Evolutionary conservation across 1,284 basidiomycete species (phyloP).

Genomic region (Salmacisia buchloeana): DNA sequence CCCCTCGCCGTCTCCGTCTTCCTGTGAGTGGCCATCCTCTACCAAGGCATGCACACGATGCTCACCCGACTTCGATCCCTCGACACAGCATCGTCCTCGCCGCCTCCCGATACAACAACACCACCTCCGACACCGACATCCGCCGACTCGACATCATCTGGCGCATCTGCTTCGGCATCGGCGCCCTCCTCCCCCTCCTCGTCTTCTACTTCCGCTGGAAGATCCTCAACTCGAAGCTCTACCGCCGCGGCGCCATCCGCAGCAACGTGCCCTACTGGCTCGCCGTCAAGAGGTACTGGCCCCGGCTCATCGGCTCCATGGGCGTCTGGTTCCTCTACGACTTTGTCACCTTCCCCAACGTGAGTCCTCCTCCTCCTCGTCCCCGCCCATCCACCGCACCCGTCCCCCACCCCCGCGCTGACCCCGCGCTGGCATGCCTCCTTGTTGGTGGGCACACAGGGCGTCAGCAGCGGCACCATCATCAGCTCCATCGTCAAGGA

Average conservation of each 20-base stretch:
- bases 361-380: too few relatives aligned
- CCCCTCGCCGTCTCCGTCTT: conserved; percentile 67
- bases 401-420: too few relatives aligned
- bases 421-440: too few relatives aligned
- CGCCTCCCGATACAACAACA: conserved; percentile 46
- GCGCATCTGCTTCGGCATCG: conserved; percentile 70
- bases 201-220: conserved; percentile 68
- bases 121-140: conserved; percentile 54
- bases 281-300: conserved; percentile 65
- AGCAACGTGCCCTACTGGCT: conserved; percentile 62
- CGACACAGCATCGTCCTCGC: conserved; percentile 59
- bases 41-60: neutral
- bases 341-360: conserved; percentile 68
- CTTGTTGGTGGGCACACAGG: too few relatives aligned
- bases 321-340: conserved; percentile 55
- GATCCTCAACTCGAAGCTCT: conserved; percentile 65
- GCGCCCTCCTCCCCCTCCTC: conserved; percentile 63
- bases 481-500: conserved; percentile 55
- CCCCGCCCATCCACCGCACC: too few relatives aligned
- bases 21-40: conserved; percentile 44
- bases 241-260: conserved; percentile 27
- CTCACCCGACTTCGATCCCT: neutral
- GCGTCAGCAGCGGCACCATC: conserved; percentile 50
- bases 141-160: conserved; percentile 66
- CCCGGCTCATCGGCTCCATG: conserved; percentile 24